Base-by-base conservation (phyloP, 1,284 basidiomycete species). In the Bjerkandera adusta region DNA sequence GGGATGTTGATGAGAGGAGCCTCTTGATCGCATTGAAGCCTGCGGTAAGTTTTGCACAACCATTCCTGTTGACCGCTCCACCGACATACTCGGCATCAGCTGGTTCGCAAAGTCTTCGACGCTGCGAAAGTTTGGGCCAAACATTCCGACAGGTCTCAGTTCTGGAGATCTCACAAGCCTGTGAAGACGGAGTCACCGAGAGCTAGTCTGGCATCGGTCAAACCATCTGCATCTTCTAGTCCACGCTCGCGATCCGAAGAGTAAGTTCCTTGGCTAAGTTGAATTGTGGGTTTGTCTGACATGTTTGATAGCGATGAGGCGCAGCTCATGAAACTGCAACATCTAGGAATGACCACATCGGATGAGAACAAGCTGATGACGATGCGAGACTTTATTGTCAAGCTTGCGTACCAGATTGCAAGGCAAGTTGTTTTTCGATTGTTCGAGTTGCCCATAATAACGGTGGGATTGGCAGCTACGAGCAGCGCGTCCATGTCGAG, bases 101-200 rank as follows among this genome's bases (percentile, higher is more conserved):
- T 92, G 22, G 72, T 89, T 5, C 75, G 91, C 43, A 77, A 85
- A 38, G 83, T 97, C 5, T 84, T 97, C 43, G 88, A 94, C 50
- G 85, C 89, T 1, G 89, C 92, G 0, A 78, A 95, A 5, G 75
- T 82, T 42, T 97, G 93, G 93, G 92, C 93, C 0, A 87, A 85
- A 76, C 87, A 79, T 57, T 73, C 79, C 3, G 85, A 89, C 29
- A 83, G 81, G 55, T 78, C 83, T 0, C 75, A 74, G 10, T 93
- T 91, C 62, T 94, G 92, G 92, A 74, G 77, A 52, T 71, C 71
- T 13, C 73, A 77, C 36, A 68, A 77, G 45, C 69, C 59, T 8
- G 53, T 67, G 15, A 86, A 81, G 69, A 53, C 74, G 22, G 82
- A 91, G 58, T 79, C 83, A 27, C 79, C 85, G 0, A 73, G 79